These are phyloP conservation scores for Starmerella floris DNA, from an alignment of 805 yeast species.

Conservation along the genomic window DNA sequence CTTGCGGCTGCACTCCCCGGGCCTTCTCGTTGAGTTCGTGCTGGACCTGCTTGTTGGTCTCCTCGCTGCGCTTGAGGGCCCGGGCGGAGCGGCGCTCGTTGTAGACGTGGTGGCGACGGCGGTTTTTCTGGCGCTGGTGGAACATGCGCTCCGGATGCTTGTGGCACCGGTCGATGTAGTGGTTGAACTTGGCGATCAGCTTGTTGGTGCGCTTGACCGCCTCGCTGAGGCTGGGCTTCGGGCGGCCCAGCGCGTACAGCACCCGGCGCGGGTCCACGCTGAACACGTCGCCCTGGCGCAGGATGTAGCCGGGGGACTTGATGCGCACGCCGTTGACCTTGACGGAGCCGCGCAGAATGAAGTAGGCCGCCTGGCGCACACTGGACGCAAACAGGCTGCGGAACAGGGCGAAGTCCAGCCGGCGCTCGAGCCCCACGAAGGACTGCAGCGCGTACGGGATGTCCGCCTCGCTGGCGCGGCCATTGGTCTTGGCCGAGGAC, in stretches of 20 bases:
- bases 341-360: conserved; percentile 67
- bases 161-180: conserved; percentile 47
- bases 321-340: conserved; percentile 72
- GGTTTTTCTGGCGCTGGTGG: conserved; percentile 25
- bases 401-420: conserved; percentile 81
- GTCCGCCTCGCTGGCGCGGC: conserved; percentile 30
- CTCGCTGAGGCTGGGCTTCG: conserved; percentile 61
- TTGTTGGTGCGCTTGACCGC: conserved; percentile 56
- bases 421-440: conserved; percentile 71
- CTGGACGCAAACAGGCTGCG: conserved; percentile 89
- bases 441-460: conserved; percentile 86
- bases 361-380: conserved; percentile 85
- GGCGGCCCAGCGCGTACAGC: conserved; percentile 67
- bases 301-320: conserved; percentile 62
- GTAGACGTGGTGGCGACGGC: conserved; percentile 21
- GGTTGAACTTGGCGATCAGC: conserved; percentile 67
- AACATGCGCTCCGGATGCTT: conserved; percentile 45
- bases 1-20: conserved; percentile 26
- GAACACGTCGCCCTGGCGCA: conserved; percentile 77
- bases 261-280: conserved; percentile 77
- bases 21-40: conserved; percentile 32
- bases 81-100: conserved; percentile 14
- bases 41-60: conserved; percentile 36
- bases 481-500: conserved; percentile 17
- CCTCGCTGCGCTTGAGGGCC: conserved; percentile 21